Conservation (phyloP, 805 yeast species). For the Starmerella floricola region DNA sequence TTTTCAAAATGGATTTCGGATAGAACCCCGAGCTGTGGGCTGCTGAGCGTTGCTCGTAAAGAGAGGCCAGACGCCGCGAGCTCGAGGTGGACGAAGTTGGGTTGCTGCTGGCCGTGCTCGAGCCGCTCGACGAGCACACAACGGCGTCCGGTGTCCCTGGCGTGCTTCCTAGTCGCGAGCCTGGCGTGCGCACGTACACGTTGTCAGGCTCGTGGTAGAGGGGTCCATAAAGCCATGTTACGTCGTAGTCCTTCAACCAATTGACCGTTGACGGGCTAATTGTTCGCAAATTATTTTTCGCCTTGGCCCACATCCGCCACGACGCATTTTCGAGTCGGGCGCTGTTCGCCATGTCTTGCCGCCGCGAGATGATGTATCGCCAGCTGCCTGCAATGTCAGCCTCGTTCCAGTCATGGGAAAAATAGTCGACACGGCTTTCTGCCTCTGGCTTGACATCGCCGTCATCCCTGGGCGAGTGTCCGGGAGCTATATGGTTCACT, state of each 20-base stretch:
- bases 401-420: conserved; percentile 94
- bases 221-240: conserved; percentile 97
- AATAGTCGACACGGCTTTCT: conserved; percentile 81
- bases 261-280: conserved; percentile 84
- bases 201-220: conserved; percentile 35
- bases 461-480: conserved; percentile 19
- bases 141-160: background rate
- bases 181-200: background rate
- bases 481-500: background rate
- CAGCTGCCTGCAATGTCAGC: conserved; percentile 86
- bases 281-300: conserved; percentile 52
- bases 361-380: conserved; percentile 76
- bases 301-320: conserved; percentile 94
- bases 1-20: conserved; percentile 77
- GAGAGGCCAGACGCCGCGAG: too few relatives aligned
- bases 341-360: conserved; percentile 73
- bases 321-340: conserved; percentile 73
- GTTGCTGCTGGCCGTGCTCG: too few relatives aligned
- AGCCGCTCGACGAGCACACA: background rate
- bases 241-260: conserved; percentile 95
- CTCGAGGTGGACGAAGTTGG: too few relatives aligned
- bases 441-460: conserved; percentile 53
- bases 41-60: too few relatives aligned
- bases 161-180: too few relatives aligned
- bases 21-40: conserved; percentile 1